These are phyloP conservation scores for Lagerstroemia speciosa DNA, from an alignment of 345 rosid genomes.

Conservation along the genomic window DNA sequence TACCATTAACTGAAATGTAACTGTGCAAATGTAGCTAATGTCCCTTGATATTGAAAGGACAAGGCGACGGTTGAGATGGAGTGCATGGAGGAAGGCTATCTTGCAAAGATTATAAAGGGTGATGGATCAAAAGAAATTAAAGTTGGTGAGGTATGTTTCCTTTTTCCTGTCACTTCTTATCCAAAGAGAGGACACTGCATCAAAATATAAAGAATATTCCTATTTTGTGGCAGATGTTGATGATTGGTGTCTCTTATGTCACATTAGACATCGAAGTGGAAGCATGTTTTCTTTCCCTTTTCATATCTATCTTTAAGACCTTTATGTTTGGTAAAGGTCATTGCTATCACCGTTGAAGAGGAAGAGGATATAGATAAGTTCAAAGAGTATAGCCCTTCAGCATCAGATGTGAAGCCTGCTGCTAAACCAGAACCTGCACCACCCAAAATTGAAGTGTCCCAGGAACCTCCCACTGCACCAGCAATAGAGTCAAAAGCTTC, in stretches of 20 bases:
- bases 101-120: constrained; percentile 78
- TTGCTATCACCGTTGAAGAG: constrained; percentile 88
- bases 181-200: neutral
- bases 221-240: neutral
- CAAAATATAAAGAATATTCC: neutral
- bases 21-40: constrained; percentile 5
- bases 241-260: neutral
- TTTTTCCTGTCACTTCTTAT: neutral
- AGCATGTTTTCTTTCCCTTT: neutral
- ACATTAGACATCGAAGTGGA: neutral
- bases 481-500: constrained; percentile 39
- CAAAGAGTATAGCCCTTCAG: constrained; percentile 72
- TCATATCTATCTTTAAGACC: neutral
- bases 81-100: constrained; percentile 98
- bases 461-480: constrained; percentile 45
- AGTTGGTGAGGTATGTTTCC: constrained; percentile 72
- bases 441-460: constrained; percentile 46
- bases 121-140: constrained; percentile 89
- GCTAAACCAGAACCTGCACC: constrained; percentile 46
- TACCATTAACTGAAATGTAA: constrained; percentile 4
- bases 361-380: constrained; percentile 76
- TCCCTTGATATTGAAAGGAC: constrained; percentile 39
- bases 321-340: constrained; percentile 35
- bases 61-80: constrained; percentile 99
- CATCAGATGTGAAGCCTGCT: constrained; percentile 30